phyloP scores from a whole-genome alignment of 2,329 filamentous ascomycete genomes.

The Hymenoscyphus albidus region DNA sequence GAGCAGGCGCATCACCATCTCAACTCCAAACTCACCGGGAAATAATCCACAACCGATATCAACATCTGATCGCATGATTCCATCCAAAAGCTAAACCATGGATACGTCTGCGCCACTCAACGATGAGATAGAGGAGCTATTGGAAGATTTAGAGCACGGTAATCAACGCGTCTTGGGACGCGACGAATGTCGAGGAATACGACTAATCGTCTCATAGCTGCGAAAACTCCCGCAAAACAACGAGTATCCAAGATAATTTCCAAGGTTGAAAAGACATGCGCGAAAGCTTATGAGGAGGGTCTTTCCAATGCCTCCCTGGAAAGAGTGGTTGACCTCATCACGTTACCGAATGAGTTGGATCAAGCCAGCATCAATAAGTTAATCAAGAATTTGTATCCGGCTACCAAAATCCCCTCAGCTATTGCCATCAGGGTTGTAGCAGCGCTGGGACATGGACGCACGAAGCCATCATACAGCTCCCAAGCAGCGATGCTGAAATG shows the following conservation, averaged over 20 bases:
- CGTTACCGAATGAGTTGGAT: conserved; percentile 65
- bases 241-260: conserved; percentile 59
- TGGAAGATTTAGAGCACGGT: conserved; percentile 31
- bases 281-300: conserved; percentile 64
- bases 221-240: conserved; percentile 61
- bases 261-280: conserved; percentile 59
- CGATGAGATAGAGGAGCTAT: conserved; percentile 20
- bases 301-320: conserved; percentile 57
- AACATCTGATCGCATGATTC: not conserved
- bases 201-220: conserved; percentile 41
- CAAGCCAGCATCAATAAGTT: conserved; percentile 68
- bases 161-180: conserved; percentile 24
- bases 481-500: conserved; percentile 72
- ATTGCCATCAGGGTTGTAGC: conserved; percentile 64
- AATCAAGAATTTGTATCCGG: conserved; percentile 72
- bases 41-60: not conserved
- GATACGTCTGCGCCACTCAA: conserved; percentile 10
- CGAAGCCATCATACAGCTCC: conserved; percentile 67
- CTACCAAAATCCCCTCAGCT: conserved; percentile 56
- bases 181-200: conserved; percentile 6
- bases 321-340: conserved; percentile 63
- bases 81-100: conserved; percentile 12
- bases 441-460: conserved; percentile 71
- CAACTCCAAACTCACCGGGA: not conserved
- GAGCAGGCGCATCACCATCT: conserved; percentile 7